Conservation (phyloP, 345 rosid species). For the Gossypium mustelinum region DNA sequence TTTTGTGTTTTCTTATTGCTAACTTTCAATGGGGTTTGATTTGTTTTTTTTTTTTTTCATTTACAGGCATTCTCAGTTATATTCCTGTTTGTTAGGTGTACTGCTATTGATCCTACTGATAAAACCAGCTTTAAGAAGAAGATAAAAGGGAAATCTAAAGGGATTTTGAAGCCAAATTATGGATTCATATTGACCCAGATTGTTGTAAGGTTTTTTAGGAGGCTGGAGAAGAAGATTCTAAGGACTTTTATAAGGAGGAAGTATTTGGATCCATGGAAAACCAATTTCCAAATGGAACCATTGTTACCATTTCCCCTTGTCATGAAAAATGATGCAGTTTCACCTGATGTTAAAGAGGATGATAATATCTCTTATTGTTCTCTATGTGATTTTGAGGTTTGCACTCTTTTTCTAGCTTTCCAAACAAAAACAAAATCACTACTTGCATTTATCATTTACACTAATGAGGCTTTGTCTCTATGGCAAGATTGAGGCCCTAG, state of each 20-base stretch:
- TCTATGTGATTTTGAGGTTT: conserved; percentile 83
- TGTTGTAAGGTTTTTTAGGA: conserved; percentile 62
- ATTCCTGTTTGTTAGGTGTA: conserved; percentile 71
- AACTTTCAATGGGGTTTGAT: neutral
- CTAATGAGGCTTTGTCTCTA: too few species aligned
- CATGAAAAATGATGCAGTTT: conserved; percentile 61
- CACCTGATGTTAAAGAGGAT: conserved; percentile 67
- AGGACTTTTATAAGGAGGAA: conserved; percentile 68
- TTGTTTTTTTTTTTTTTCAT: neutral
- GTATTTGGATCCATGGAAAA: conserved; percentile 74
- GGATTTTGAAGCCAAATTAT: conserved; percentile 53
- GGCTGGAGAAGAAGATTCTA: conserved; percentile 81
- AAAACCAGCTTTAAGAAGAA: conserved; percentile 66
- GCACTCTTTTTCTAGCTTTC: neutral
- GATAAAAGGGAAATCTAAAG: conserved; percentile 46
- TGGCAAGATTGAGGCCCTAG: too few species aligned
- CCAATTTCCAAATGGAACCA: conserved; percentile 62
- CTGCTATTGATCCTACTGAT: conserved; percentile 88
- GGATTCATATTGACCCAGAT: conserved; percentile 75
- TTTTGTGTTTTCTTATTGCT: too few species aligned
- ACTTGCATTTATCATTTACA: too few species aligned
- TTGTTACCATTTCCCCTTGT: conserved; percentile 85
- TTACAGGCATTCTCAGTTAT: conserved; percentile 74
- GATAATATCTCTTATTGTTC: conserved; percentile 79
- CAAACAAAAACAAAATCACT: too few species aligned